Evolutionary conservation across 345 rosid genomes (phyloP).

Genomic region (Eucalyptus lansdowneana): DNA sequence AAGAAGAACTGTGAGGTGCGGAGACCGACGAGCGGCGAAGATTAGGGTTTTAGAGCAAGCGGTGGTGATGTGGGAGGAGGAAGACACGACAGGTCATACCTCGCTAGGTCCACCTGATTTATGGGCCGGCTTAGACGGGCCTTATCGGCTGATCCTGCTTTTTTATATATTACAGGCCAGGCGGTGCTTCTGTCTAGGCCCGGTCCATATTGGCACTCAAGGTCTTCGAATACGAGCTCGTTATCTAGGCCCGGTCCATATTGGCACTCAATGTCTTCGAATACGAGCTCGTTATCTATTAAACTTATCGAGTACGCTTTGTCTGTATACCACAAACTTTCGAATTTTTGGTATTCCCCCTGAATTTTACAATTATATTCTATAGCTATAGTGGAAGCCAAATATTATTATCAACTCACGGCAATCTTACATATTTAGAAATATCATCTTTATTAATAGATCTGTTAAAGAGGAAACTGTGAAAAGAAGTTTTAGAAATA

Average conservation of each 20-base stretch:
- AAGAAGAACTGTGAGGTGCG: background rate
- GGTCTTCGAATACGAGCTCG: background rate
- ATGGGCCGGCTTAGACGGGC: background rate
- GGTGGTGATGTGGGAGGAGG: background rate
- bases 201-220: background rate
- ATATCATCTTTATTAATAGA: too few species aligned
- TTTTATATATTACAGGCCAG: background rate
- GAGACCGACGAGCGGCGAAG: background rate
- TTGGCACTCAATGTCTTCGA: background rate
- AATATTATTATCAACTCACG: background rate
- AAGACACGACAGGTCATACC: background rate
- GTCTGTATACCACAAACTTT: background rate
- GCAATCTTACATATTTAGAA: too few species aligned
- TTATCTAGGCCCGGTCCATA: background rate
- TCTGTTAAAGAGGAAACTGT: background rate
- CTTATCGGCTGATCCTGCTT: background rate
- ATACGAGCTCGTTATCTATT: rapidly evolving
- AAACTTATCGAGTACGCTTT: background rate
- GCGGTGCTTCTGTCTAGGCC: background rate
- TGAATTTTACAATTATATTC: background rate
- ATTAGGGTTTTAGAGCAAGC: background rate
- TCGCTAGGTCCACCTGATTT: background rate
- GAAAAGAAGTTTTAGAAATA: too few species aligned
- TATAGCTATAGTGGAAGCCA: background rate
- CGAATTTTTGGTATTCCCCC: background rate